These are phyloP conservation scores for Penicillium griseofulvum DNA, from an alignment of 2,329 filamentous ascomycete genomes.

Conservation along the genomic window DNA sequence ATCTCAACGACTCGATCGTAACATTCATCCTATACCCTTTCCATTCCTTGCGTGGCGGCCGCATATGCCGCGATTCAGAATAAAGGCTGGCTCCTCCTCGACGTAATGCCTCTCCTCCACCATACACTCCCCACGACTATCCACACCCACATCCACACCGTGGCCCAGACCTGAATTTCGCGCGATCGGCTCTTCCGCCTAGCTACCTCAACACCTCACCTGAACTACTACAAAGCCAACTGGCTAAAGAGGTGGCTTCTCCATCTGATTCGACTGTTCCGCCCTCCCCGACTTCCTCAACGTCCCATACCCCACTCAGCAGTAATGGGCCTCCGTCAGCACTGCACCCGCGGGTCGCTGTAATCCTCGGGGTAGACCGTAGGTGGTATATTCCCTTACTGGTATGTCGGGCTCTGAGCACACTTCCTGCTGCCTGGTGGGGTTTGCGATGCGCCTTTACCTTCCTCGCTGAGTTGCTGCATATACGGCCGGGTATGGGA, in stretches of 20 bases:
- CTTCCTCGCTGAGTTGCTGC: constrained; percentile 63
- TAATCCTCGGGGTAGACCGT: constrained; percentile 69
- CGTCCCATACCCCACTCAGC: constrained; percentile 28
- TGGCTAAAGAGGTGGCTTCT: constrained; percentile 33
- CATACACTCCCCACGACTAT: constrained; percentile 30
- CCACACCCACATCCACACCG: constrained; percentile 19
- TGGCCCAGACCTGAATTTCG: constrained; percentile 26
- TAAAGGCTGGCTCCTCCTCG: constrained; percentile 42
- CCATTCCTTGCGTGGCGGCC: constrained; percentile 30
- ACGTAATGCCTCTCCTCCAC: constrained; percentile 39
- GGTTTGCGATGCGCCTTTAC: constrained; percentile 67
- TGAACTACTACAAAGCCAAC: constrained; percentile 13
- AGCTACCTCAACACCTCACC: constrained; percentile 13
- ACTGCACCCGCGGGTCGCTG: constrained; percentile 73
- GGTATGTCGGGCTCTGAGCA: constrained; percentile 68
- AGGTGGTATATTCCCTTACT: constrained; percentile 73
- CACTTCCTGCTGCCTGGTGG: constrained; percentile 69
- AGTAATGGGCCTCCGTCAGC: constrained; percentile 36
- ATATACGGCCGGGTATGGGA: constrained; percentile 44
- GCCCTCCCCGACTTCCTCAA: constrained; percentile 31
- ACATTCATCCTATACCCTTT: not conserved
- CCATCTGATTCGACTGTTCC: constrained; percentile 26
- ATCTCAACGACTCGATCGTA: constrained; percentile 1
- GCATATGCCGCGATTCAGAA: constrained; percentile 36
- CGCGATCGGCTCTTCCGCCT: constrained; percentile 14